These are phyloP conservation scores for Corallochytrium limacisporum DNA, from an alignment of 78 protist species.

Conservation along the genomic window DNA sequence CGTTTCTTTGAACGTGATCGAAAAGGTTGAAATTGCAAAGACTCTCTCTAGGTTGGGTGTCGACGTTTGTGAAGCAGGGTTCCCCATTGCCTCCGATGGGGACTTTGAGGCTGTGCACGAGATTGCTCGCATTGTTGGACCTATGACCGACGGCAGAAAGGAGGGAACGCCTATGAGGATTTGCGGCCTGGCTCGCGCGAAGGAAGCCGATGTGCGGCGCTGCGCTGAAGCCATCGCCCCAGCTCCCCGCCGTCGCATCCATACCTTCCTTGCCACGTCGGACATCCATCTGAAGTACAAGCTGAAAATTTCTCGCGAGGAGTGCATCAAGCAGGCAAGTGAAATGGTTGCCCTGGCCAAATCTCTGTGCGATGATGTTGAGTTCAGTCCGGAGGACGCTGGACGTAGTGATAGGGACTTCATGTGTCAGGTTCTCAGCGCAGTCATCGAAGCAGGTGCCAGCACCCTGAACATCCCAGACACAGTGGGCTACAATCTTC, in stretches of 20 bases:
- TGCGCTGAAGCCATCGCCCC: conserved; percentile 34
- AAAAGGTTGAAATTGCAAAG: conserved; percentile 37
- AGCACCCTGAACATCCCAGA: conserved; percentile 54
- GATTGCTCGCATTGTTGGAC: conserved; percentile 27
- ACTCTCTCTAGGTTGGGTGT: conserved; percentile 43
- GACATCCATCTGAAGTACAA: conserved; percentile 57
- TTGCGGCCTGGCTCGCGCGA: conserved; percentile 49
- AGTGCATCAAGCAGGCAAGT: conserved; percentile 18
- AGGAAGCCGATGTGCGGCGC: conserved; percentile 27
- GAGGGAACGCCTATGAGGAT: conserved; percentile 40
- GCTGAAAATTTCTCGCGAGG: conserved; percentile 24
- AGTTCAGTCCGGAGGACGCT: conserved; percentile 57
- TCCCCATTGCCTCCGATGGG: conserved; percentile 55
- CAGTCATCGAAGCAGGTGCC: conserved; percentile 50
- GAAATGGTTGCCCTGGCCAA: conserved; percentile 22
- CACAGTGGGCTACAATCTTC: conserved; percentile 41
- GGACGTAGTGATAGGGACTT: conserved; percentile 43
- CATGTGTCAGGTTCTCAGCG: conserved; percentile 7
- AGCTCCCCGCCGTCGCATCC: conserved; percentile 51
- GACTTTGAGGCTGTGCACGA: conserved; percentile 36
- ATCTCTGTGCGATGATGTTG: conserved; percentile 28
- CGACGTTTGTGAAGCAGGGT: conserved; percentile 58
- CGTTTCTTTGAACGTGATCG: conserved; percentile 24
- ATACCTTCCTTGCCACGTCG: conserved; percentile 52
- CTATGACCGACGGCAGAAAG: conserved; percentile 16